phyloP scores from a whole-genome alignment of 192 early-diverging fungal species.

The Rhizoclosmatium globosum region DNA sequence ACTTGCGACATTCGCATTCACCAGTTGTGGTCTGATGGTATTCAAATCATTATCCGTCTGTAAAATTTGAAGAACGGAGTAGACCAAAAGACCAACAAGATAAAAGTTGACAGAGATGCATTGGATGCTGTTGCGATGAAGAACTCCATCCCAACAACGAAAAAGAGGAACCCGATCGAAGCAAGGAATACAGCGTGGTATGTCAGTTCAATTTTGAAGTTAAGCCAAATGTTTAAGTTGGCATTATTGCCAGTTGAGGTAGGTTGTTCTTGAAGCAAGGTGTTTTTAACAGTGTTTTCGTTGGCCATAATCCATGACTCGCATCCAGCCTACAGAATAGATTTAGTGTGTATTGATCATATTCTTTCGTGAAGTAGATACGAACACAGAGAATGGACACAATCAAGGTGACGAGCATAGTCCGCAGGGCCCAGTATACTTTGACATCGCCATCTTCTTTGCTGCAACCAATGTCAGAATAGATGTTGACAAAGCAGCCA shows the following conservation, averaged over 20 bases:
- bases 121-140: slow-evolving; percentile 19
- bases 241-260: neutral
- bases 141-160: slow-evolving; percentile 22
- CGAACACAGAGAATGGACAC: neutral
- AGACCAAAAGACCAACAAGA: slow-evolving; percentile 24
- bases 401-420: neutral
- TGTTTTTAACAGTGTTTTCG: neutral
- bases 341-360: no score
- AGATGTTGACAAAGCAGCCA: neutral
- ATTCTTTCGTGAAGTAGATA: neutral
- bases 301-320: slow-evolving; percentile 24
- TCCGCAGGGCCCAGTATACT: neutral
- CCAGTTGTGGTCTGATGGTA: neutral
- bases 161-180: slow-evolving; percentile 23
- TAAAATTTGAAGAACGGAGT: slow-evolving; percentile 23
- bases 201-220: slow-evolving; percentile 26
- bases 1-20: neutral
- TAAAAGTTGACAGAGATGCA: slow-evolving; percentile 20
- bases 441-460: slow-evolving; percentile 3
- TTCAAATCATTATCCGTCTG: slow-evolving; percentile 2
- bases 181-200: slow-evolving; percentile 27
- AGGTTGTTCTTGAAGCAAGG: neutral
- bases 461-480: neutral
- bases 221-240: slow-evolving; percentile 9
- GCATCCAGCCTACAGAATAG: neutral